phyloP scores from a whole-genome alignment of 2,329 filamentous ascomycete genomes.

The Didymella pinodella region DNA sequence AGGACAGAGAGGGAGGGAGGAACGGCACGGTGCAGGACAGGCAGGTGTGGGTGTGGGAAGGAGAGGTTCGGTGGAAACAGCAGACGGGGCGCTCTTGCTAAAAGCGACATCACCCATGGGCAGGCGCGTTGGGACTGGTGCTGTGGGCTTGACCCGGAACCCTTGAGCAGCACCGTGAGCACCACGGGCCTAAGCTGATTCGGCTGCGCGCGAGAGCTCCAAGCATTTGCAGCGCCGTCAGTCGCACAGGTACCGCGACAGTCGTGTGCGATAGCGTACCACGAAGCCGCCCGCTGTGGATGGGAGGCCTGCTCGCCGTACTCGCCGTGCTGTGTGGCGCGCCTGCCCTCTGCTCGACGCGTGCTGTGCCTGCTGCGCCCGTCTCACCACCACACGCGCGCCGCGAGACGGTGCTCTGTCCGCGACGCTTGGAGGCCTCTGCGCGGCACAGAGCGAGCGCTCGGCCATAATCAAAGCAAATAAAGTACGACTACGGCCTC shows the following conservation, averaged over 20 bases:
- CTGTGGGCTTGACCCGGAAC: constrained; percentile 20
- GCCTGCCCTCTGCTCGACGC: constrained; percentile 13
- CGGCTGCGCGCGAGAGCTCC: constrained; percentile 29
- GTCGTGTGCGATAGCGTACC: constrained; percentile 20
- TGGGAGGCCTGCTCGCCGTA: background rate
- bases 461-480: constrained; percentile 26
- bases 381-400: constrained; percentile 16
- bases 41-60: constrained; percentile 20
- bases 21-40: constrained; percentile 22
- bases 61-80: constrained; percentile 21
- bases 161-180: constrained; percentile 20
- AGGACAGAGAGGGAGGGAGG: constrained; percentile 17
- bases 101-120: constrained; percentile 23
- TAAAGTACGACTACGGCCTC: constrained; percentile 22
- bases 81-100: constrained; percentile 25
- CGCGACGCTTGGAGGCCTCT: constrained; percentile 5
- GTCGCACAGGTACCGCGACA: constrained; percentile 32
- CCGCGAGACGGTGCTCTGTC: constrained; percentile 9
- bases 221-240: constrained; percentile 22
- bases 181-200: constrained; percentile 30
- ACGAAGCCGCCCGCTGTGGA: constrained; percentile 1
- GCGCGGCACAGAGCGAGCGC: constrained; percentile 14
- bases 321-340: background rate
- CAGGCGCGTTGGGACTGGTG: constrained; percentile 26
- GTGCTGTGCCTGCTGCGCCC: constrained; percentile 6